Conservation (phyloP, 2,329 filamentous ascomycete species). For the Aspergillus sp. region DNA sequence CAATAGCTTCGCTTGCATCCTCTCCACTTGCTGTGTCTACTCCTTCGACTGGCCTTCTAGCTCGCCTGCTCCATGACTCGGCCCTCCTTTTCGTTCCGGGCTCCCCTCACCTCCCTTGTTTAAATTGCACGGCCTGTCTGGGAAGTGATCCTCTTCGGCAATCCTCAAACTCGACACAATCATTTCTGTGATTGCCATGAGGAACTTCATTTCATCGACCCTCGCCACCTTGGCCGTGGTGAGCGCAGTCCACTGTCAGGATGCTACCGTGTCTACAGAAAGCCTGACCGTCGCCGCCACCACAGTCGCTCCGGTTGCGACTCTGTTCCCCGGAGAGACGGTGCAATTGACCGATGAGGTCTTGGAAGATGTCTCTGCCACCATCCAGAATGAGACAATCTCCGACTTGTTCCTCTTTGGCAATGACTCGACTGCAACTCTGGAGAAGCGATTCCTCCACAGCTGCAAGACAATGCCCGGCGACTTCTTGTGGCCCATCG, state of each 20-base stretch:
- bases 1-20: background rate
- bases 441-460: slow-evolving; percentile 44
- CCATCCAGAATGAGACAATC: slow-evolving; percentile 32
- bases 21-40: background rate
- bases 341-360: slow-evolving; percentile 43
- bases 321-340: slow-evolving; percentile 26
- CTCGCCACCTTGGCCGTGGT: slow-evolving; percentile 10
- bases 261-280: slow-evolving; percentile 4
- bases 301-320: slow-evolving; percentile 26
- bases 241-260: background rate
- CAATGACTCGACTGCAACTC: slow-evolving; percentile 11
- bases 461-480: slow-evolving; percentile 37
- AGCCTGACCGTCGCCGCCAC: slow-evolving; percentile 17
- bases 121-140: background rate
- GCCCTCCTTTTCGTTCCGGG: background rate
- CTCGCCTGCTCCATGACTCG: background rate
- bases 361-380: slow-evolving; percentile 36
- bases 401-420: slow-evolving; percentile 42
- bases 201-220: background rate
- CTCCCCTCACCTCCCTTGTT: background rate
- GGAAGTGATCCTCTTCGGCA: background rate
- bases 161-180: background rate
- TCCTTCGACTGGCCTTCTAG: background rate
- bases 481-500: slow-evolving; percentile 25
- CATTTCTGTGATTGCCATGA: slow-evolving; percentile 5